Evolutionary conservation across 208 protist species (phyloP), one percentile per base, ranked within the genome.

Genomic region (Porcisia hertigi): DNA sequence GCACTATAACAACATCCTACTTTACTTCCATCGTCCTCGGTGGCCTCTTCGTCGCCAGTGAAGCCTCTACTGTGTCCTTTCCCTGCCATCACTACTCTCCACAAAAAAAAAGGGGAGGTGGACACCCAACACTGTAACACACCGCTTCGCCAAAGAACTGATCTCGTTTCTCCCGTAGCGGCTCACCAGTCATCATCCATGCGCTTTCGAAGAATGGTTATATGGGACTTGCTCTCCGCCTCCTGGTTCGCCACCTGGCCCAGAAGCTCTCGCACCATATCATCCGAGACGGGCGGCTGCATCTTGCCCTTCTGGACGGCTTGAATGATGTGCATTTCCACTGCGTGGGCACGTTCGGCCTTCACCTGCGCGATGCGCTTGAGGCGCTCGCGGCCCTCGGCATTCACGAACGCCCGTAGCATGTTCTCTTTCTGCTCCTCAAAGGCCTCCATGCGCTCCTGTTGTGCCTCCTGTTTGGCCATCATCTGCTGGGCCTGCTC

Each of bases 251-350:
- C 75, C 55, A 94, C 63, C 80, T 92, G 82, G 30, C 80, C 74
- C 16, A 98, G 80, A 34, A 98, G 80, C 60, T 96, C 88, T 14
- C 93, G 88, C 72, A 98, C 92, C 47, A 71, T 88, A n/a, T 91
- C 86, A 71, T 98, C 94, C 1, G 83, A 84, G 3, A 98, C 89
- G 4, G 94, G 94, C 1, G 94, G 91, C 81, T 96, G 92, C 78
- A 98, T 85, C 71, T 93, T 94, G 1, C 94, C 94, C 59, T 84
- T 83, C 60, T 92, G 93, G 9, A 98, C 95, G 0, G 89, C 75
- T 81, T 96, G 89, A 52, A 98, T 97, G 66, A 98, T 96, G 83
- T 96, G 86, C 82, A 92, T 85, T 84, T 97, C 92, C 9, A 97
- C 92, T 1, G 88, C 85, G 41, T 93, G 78, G 20, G 95, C 89